These are phyloP conservation scores for Plectosphaerella cucumerina DNA, from an alignment of 2,329 filamentous ascomycete species.

Conservation along the genomic window DNA sequence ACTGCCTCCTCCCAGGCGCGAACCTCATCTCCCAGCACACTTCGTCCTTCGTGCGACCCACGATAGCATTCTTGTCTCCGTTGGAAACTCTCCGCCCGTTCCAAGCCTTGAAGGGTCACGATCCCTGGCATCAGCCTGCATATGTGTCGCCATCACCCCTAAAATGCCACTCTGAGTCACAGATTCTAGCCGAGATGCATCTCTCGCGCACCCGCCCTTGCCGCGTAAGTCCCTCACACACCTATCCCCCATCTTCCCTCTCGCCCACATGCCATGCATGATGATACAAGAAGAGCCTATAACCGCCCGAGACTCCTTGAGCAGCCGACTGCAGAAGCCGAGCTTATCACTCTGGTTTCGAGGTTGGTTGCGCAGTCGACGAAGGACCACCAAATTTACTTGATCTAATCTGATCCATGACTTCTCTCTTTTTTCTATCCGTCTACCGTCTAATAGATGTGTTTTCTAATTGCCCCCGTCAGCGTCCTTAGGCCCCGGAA, in stretches of 20 bases:
- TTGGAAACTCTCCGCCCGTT: background rate
- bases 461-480: conserved; percentile 10
- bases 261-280: conserved; percentile 22
- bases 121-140: too few species aligned
- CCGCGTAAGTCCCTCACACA: too few species aligned
- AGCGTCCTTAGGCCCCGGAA: conserved; percentile 44
- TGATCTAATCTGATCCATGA: conserved; percentile 59
- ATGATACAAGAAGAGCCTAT: conserved; percentile 34
- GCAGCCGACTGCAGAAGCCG: conserved; percentile 41
- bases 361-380: conserved; percentile 26
- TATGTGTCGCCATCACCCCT: too few species aligned
- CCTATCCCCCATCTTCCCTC: background rate
- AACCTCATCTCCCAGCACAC: too few species aligned
- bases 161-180: too few species aligned
- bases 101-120: too few species aligned
- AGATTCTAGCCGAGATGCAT: too few species aligned
- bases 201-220: too few species aligned
- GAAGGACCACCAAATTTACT: conserved; percentile 43
- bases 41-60: too few species aligned
- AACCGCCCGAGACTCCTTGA: conserved; percentile 21
- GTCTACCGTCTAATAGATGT: conserved; percentile 3
- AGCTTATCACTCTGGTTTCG: conserved; percentile 44
- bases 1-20: too few species aligned
- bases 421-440: conserved; percentile 9
- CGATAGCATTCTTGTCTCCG: background rate